Evolutionary conservation across 2,329 filamentous ascomycete genomes (phyloP).

Genomic region (Penicillium digitatum): DNA sequence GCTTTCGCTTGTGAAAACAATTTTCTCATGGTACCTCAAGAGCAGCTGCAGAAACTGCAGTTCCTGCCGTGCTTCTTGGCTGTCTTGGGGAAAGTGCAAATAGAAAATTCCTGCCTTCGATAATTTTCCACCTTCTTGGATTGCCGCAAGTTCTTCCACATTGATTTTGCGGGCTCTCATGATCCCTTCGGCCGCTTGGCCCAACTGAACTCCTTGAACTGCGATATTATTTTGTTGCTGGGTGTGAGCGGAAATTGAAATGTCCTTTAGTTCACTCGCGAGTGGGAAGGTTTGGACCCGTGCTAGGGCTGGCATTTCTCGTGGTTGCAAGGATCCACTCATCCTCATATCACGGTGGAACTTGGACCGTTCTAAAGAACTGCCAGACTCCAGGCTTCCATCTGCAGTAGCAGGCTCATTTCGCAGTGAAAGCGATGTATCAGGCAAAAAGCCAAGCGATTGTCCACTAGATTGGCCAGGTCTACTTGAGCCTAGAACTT

Average conservation of each 20-base stretch:
- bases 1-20: slow-evolving; percentile 28
- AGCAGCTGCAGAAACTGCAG: slow-evolving; percentile 27
- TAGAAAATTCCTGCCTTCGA: slow-evolving; percentile 31
- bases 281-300: neutral
- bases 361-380: neutral
- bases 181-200: neutral
- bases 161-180: slow-evolving; percentile 25
- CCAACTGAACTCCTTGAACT: neutral
- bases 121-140: slow-evolving; percentile 16
- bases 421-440: neutral
- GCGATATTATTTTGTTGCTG: neutral
- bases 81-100: slow-evolving; percentile 30
- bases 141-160: slow-evolving; percentile 26
- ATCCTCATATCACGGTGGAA: neutral
- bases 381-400: neutral
- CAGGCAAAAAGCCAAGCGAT: neutral
- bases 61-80: slow-evolving; percentile 20
- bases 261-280: neutral
- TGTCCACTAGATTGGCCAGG: neutral
- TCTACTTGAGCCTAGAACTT: neutral
- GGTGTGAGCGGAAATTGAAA: neutral
- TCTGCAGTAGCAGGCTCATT: neutral
- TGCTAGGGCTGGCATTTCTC: neutral
- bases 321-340: neutral
- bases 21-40: slow-evolving; percentile 24